These are phyloP conservation scores for Ophiocytium majus DNA, from an alignment of 352 stramenopile genomes.

Conservation along the genomic window DNA sequence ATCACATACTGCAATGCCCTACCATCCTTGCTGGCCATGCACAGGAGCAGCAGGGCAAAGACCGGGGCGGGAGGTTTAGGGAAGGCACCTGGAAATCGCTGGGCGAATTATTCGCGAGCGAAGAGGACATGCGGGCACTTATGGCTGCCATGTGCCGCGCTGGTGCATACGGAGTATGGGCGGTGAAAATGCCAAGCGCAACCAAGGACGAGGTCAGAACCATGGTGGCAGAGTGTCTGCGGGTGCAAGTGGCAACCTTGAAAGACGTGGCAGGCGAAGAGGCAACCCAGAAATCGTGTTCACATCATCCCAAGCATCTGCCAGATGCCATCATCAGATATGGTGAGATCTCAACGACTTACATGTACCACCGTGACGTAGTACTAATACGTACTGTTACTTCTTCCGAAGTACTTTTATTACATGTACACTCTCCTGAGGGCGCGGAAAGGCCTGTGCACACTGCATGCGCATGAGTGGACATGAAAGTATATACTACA, in stretches of 20 bases:
- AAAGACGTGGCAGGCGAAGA: not conserved
- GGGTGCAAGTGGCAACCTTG: not conserved
- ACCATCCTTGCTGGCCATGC: too few relatives aligned
- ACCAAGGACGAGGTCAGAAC: not conserved
- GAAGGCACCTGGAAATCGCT: too few relatives aligned
- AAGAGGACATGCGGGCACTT: too few relatives aligned
- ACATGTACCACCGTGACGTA: too few relatives aligned
- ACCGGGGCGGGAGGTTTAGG: too few relatives aligned
- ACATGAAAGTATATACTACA: too few relatives aligned
- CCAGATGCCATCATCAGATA: not conserved
- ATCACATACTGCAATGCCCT: too few relatives aligned
- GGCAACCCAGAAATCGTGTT: not conserved
- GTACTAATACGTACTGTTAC: not conserved
- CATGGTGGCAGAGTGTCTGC: not conserved
- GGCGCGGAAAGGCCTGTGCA: not conserved
- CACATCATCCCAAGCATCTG: not conserved
- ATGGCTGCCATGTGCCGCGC: too few relatives aligned
- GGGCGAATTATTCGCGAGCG: too few relatives aligned
- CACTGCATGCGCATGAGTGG: not conserved
- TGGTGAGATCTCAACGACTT: not conserved
- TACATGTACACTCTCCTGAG: not conserved
- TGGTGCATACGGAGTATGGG: too few relatives aligned
- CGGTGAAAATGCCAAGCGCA: not conserved
- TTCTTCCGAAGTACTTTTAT: not conserved
- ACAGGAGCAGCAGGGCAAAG: too few relatives aligned